Percentiles rank a stretch among this genome's conserved stretches.
Conservation (phyloP, 2,329 filamentous ascomycete genomes). For the Ambrosiella xylebori region DNA sequence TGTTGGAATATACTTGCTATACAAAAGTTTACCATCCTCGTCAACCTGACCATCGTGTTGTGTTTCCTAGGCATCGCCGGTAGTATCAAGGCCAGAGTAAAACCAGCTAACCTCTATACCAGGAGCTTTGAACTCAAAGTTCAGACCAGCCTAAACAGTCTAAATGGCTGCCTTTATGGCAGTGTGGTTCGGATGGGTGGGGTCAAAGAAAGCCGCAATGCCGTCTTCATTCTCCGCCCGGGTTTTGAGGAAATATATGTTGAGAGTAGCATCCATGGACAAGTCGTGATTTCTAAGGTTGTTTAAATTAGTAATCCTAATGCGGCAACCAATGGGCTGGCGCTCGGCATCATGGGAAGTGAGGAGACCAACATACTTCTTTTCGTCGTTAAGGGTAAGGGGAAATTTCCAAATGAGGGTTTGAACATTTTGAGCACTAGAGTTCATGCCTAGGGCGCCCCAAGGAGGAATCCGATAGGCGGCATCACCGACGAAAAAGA, state of each 20-base stretch:
- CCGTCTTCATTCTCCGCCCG: background rate
- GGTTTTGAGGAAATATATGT: conserved; percentile 1
- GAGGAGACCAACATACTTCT: background rate
- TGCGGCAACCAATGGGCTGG: conserved; percentile 3
- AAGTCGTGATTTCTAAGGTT: conserved; percentile 6
- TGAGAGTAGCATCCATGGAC: conserved; percentile 5
- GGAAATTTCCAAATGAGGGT: conserved; percentile 5
- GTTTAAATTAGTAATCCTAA: background rate
- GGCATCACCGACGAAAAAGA: conserved; percentile 21
- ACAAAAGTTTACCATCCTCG: background rate
- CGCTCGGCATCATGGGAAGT: conserved; percentile 5
- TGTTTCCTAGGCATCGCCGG: background rate
- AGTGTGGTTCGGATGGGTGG: background rate
- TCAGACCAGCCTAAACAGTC: background rate
- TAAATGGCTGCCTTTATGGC: background rate
- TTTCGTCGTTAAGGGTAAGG: conserved; percentile 3
- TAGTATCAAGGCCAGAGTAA: background rate
- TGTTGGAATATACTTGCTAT: background rate
- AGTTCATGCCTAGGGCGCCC: conserved; percentile 20
- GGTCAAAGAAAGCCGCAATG: conserved; percentile 3
- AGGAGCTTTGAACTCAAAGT: conserved; percentile 6
- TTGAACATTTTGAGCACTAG: conserved; percentile 5
- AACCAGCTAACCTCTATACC: conserved; percentile 7
- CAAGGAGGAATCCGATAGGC: conserved; percentile 21
- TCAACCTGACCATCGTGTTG: conserved; percentile 2